Base-by-base conservation (phyloP, 495 filamentous ascomycete genomes). In the Penicillium paradoxum region DNA sequence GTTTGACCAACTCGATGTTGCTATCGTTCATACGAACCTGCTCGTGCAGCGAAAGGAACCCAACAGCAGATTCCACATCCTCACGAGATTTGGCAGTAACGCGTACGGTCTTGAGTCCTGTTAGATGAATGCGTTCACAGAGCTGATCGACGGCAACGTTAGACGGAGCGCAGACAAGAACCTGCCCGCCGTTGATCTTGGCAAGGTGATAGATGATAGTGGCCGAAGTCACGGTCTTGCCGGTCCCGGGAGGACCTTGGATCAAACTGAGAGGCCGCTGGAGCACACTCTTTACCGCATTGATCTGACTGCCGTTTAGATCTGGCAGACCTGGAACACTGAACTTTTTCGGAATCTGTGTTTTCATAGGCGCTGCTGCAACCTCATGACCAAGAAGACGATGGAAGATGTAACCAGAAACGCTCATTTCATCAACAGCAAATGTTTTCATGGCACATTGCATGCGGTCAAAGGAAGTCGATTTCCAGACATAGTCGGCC, bases 391-490 rank as follows among this genome's bases (percentile, higher is more conserved):
- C 93, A 15, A 99, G 83, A 11, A 99, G 81, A 50, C 92, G 91
- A 73, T 99, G 93, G 74, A 97, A 99, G 55, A 99, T 96, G 73
- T 97, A 99, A 39, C 93, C 93, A 19, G 92, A 97, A 45, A 99
- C 91, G 63, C 91, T 97, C 86, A 95, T 89, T 63, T 99, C 93
- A 58, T 99, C 93, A 44, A 99, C 84, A 19, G 93, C 93, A 64
- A 99, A 99, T 0, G 89, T 97, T 79, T 97, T 97, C 93, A 99
- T 97, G 32, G 93, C 93, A 55, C 89, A 83, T 68, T 99, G 93
- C 93, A 99, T 99, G 54, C 93, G 91, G 65, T 99, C 93, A 64
- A 97, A 99, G 0, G 91, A 96, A 1, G 95, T 99, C 18, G 93
- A 93, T 64, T 99, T 99, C 93, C 93, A 99, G 27, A 99, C 93